A percentile compares a stretch with the other conserved stretches of the same genome.
Evolutionary conservation across 331 rosid species (phyloP).

Genomic region (Malus hybrid): DNA sequence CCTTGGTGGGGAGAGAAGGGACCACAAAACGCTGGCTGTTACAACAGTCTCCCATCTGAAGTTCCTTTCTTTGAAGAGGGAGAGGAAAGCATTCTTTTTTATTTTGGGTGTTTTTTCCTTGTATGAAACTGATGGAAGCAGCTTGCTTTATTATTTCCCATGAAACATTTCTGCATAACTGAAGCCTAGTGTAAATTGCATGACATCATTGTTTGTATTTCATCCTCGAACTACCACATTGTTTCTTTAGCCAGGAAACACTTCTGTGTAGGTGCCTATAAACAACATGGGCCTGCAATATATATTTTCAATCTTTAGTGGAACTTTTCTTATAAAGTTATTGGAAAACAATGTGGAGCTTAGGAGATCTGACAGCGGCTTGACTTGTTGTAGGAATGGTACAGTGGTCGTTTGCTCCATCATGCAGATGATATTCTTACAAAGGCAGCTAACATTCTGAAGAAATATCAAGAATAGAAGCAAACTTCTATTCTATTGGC

Average conservation of each 20-base stretch:
- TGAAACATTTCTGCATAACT: too few species aligned
- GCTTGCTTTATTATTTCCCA: neutral
- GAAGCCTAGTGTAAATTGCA: neutral
- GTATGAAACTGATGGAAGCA: conserved; percentile 16
- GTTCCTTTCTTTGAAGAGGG: conserved; percentile 30
- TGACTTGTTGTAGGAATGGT: too few species aligned
- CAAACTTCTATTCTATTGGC: conserved; percentile 14
- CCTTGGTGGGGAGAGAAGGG: conserved; percentile 30
- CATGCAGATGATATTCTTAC: too few species aligned
- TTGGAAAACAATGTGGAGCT: too few species aligned
- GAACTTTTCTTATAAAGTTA: too few species aligned
- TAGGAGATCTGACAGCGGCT: too few species aligned
- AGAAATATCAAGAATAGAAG: conserved; percentile 12
- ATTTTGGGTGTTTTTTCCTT: conserved; percentile 31
- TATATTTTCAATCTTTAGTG: neutral
- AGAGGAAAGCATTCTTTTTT: conserved; percentile 32
- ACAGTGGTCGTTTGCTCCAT: too few species aligned
- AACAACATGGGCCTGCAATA: neutral
- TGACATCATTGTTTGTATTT: neutral
- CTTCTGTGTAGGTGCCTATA: neutral
- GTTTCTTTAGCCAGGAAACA: neutral
- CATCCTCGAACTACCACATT: neutral
- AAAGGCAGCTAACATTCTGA: neutral
- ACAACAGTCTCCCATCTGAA: conserved; percentile 23
- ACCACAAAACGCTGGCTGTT: conserved; percentile 26